Base-by-base conservation (phyloP, 495 filamentous ascomycete species). In the Penicillium riverlandense region DNA sequence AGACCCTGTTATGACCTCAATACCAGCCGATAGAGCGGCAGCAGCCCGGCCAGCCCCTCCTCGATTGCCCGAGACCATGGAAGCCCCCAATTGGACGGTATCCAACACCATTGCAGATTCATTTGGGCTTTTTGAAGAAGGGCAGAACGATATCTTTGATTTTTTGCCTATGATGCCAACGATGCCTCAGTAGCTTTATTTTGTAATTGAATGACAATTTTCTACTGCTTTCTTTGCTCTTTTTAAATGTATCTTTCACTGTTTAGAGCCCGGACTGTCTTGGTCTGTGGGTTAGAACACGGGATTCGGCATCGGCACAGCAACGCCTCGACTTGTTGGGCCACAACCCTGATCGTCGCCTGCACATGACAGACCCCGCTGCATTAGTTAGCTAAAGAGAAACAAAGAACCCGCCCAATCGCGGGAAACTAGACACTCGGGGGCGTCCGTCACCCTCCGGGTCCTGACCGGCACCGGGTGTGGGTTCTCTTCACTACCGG, bases 111-210 rank as follows among this genome's bases (percentile, higher is more conserved):
- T 70, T 45, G 65, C 67, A 11, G 65, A 70, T 33, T 70, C 67
- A 4, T 70, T 70, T 43, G 67, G 66, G 10, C 53, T 70, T n/a
- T 70, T 70, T 32, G 67, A 70, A 32, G 67, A 70, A 40, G 67
- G 60, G 2, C 67, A 70, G 44, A 69, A 65, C 37, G 67, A 70
- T 38, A 59, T 70, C 22, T 70, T 70, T 49, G 67, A 70, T 42
- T 70, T 70, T 41, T 49, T 70, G 28, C 67, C 65, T 13, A 61
- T 61, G 44, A 67, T 69, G 63, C 63, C 65, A n/a, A 59, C 59
- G 31, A 55, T 68, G 40, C 62, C 65, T 22, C 51, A 54, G 41
- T 64, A 54, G 38, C 32, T 11, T 13, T 43, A 15, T 39, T 36
- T 35, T 33, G 0, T 29, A 16, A 39, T 4, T 34, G 15, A 34